Evolutionary conservation across 2,329 filamentous ascomycete species (phyloP).

Genomic region (Arthrobotrys pseudoclavata): DNA sequence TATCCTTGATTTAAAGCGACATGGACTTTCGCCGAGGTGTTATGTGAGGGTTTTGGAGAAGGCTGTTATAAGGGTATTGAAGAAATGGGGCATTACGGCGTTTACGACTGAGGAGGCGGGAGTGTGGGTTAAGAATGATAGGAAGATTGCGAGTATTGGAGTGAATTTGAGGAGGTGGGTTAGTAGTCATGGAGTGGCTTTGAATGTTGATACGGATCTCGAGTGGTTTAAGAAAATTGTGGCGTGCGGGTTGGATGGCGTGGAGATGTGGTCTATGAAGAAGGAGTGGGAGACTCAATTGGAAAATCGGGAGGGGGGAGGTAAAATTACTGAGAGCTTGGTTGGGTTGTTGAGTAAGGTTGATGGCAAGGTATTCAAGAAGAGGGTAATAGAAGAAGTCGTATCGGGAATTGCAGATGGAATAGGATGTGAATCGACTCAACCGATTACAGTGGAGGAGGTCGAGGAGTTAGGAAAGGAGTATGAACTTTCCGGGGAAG

Average conservation of each 20-base stretch:
- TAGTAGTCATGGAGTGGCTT: slow-evolving; percentile 83
- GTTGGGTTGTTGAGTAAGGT: not conserved
- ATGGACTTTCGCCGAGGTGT: slow-evolving; percentile 77
- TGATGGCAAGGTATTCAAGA: not conserved
- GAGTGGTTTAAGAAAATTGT: slow-evolving; percentile 81
- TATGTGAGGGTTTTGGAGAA: slow-evolving; percentile 85
- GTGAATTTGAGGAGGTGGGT: slow-evolving; percentile 90
- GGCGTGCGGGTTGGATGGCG: slow-evolving; percentile 88
- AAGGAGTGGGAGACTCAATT: slow-evolving; percentile 66
- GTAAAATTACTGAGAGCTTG: not conserved
- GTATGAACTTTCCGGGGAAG: slow-evolving; percentile 16
- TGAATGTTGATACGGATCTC: slow-evolving; percentile 79
- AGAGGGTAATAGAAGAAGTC: slow-evolving; percentile 66
- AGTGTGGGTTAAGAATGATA: slow-evolving; percentile 75
- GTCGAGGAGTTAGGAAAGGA: slow-evolving; percentile 25
- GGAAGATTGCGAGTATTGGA: slow-evolving; percentile 90
- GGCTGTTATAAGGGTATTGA: slow-evolving; percentile 77
- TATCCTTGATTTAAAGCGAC: slow-evolving; percentile 81
- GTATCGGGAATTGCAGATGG: slow-evolving; percentile 79
- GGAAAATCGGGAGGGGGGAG: slow-evolving; percentile 62
- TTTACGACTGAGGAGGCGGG: slow-evolving; percentile 82
- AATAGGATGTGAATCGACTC: slow-evolving; percentile 68
- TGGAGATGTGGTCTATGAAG: slow-evolving; percentile 80
- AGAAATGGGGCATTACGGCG: slow-evolving; percentile 73
- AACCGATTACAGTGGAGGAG: slow-evolving; percentile 15